phyloP scores from a whole-genome alignment of 179 eudicot species.

The Patellifolia procumbens region DNA sequence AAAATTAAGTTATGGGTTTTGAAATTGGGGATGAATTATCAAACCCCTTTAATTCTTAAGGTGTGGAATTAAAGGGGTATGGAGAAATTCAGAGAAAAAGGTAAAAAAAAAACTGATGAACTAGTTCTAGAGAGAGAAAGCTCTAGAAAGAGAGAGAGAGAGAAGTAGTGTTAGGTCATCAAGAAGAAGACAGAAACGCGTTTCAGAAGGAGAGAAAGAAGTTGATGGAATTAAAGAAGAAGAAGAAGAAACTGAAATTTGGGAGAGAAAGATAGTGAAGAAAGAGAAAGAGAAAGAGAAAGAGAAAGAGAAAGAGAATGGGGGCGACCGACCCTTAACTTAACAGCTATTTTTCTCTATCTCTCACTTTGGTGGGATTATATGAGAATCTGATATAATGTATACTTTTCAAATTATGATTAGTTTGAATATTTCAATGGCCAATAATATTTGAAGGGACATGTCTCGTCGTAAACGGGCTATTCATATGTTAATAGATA shows the following conservation, averaged over 20 bases:
- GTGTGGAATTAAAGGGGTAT: background rate
- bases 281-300: background rate
- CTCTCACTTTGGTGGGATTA: background rate
- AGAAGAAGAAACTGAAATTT: background rate
- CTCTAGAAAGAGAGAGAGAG: background rate
- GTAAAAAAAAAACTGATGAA: no score
- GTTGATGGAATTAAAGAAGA: background rate
- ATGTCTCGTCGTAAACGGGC: no score
- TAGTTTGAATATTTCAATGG: background rate
- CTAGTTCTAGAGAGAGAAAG: constrained; percentile 23
- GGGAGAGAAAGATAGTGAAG: constrained; percentile 23
- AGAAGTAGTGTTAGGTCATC: constrained; percentile 35
- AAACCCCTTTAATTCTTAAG: constrained; percentile 27
- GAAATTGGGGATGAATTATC: constrained; percentile 12
- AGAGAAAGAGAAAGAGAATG: constrained; percentile 5
- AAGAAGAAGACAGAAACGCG: constrained; percentile 13
- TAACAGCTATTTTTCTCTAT: constrained; percentile 18
- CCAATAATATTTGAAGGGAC: background rate
- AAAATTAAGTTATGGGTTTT: constrained; percentile 21
- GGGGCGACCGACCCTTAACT: constrained; percentile 19
- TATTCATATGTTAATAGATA: no score
- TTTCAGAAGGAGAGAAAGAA: constrained; percentile 1
- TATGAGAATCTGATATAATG: background rate
- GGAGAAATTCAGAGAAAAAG: background rate
- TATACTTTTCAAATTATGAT: background rate